Conservation (phyloP, 257 asterid species). For the Salvia miltiorrhiza region DNA sequence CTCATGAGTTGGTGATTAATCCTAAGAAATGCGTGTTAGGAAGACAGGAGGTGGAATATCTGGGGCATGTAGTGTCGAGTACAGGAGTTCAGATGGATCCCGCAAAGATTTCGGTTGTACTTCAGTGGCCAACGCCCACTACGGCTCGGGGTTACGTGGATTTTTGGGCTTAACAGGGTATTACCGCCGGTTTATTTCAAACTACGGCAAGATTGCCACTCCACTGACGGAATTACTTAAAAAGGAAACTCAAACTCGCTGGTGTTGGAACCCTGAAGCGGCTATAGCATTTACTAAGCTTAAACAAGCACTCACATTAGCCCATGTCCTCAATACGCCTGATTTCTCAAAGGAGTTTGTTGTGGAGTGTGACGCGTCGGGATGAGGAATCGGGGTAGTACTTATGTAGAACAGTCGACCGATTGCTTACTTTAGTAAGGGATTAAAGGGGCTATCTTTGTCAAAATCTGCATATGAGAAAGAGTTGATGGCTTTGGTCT, state of each 20-base stretch:
- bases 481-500: too few species aligned
- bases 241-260: background rate
- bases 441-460: too few species aligned
- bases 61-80: background rate
- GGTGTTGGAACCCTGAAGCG: background rate
- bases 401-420: too few species aligned
- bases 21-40: too few species aligned
- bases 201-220: background rate
- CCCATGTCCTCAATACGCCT: background rate
- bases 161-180: background rate
- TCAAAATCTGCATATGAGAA: too few species aligned
- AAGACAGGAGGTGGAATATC: background rate
- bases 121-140: background rate
- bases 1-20: too few species aligned
- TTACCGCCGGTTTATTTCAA: background rate
- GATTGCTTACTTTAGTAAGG: background rate
- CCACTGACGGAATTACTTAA: background rate
- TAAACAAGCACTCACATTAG: background rate
- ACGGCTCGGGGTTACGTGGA: background rate
- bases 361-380: background rate
- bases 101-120: background rate
- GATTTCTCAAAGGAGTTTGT: background rate
- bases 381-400: too few species aligned
- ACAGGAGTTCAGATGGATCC: background rate
- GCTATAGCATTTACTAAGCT: background rate